These are phyloP conservation scores for Tricholomella constricta DNA, from an alignment of 768 basidiomycete genomes.

Conservation along the genomic window DNA sequence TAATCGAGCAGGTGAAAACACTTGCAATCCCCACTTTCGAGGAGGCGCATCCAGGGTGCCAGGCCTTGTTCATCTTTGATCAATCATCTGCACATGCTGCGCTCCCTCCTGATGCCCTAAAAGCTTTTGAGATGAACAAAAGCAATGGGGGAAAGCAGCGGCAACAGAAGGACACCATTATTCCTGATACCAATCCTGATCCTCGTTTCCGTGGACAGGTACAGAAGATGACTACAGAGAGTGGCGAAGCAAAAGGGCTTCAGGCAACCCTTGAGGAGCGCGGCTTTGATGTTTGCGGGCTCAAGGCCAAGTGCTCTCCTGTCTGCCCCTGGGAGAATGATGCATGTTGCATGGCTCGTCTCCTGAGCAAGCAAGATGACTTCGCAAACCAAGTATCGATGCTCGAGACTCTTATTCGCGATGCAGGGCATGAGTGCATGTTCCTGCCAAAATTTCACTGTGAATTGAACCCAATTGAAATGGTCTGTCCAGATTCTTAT, in stretches of 20 bases:
- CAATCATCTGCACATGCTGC: constrained; percentile 36
- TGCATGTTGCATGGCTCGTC: constrained; percentile 37
- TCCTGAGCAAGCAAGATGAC: constrained; percentile 42
- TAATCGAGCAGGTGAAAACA: constrained; percentile 30
- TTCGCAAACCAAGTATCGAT: constrained; percentile 37
- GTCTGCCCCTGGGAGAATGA: constrained; percentile 37
- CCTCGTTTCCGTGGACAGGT: constrained; percentile 23
- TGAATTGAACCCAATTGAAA: constrained; percentile 43
- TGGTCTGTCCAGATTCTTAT: constrained; percentile 39
- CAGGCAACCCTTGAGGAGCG: constrained; percentile 36
- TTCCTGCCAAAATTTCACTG: constrained; percentile 7
- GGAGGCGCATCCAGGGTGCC: constrained; percentile 22
- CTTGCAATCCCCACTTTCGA: constrained; percentile 33
- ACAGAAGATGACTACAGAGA: constrained; percentile 37
- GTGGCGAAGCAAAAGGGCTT: constrained; percentile 38
- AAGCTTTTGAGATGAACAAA: constrained; percentile 35
- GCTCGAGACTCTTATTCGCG: constrained; percentile 33
- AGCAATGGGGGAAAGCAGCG: constrained; percentile 29
- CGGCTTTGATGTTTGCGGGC: constrained; percentile 35
- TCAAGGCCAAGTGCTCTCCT: constrained; percentile 38
- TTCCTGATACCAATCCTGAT: constrained; percentile 30
- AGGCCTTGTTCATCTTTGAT: constrained; percentile 34
- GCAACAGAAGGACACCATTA: constrained; percentile 25
- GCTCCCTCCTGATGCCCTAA: constrained; percentile 32
- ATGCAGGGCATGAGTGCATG: constrained; percentile 31